Evolutionary conservation across 768 basidiomycete genomes (phyloP), one percentile per base, ranked within the genome.

Genomic region (Tulasnella sp.): DNA sequence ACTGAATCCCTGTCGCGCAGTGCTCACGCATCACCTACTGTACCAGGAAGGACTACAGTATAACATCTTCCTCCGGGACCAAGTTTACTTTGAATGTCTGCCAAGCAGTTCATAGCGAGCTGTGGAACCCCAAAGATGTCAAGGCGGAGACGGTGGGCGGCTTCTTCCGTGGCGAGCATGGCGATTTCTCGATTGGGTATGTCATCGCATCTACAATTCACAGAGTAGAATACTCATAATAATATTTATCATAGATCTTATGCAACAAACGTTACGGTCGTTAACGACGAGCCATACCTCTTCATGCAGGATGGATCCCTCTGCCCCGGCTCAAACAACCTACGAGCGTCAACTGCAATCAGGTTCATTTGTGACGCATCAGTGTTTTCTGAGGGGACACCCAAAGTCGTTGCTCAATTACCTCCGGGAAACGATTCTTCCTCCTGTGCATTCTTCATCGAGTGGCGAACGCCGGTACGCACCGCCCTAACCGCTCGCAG

Each of bases 391-490:
- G 84, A 85, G 87, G 90, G 90, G 10, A 84, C 84, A 71, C 90
- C 91, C 9, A 82, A 85, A 21, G 87, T 96, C 5, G 84, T 94
- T 3, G 91, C 90, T 1, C 90, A 92, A 74, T 89, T 95, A 34
- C 93, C 93, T 6, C 90, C 90, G 10, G 88, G 89, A 21, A 90
- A 92, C 44, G 89, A 91, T 12, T 83, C 72, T 39, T 79, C 83
- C 38, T 90, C 90, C n/a, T 97, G 95, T 84, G 89, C 91, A 18
- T 96, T 92, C 83, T 89, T 93, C 79, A 85, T 97, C 52, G 94
- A 96, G 86, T 97, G 95, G 95, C 87, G 88, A 78, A 95, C 93
- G 6, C 91, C 90, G 82, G 94, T 95, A 81, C 82, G 89, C 38
- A n/a, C 40, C 12, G 46, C n/a, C 1, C 42, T 40, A 12, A 38